Conservation (phyloP, 331 rosid species). For the Stylosanthes scabra region DNA sequence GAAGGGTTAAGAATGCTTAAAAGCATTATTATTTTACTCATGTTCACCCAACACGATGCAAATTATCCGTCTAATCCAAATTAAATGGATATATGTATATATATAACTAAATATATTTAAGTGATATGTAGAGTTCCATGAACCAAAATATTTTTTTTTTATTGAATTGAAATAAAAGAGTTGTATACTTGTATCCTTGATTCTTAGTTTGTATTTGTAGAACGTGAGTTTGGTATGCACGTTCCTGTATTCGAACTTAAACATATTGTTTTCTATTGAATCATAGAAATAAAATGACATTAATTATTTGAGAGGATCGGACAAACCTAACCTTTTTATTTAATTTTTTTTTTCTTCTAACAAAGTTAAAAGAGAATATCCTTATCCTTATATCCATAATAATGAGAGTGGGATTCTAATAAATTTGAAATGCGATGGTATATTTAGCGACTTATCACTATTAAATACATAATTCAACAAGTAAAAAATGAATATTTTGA, state of each 20-base stretch:
- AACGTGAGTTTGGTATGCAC: background rate
- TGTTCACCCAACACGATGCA: background rate
- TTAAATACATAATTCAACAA: no score
- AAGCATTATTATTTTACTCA: conserved; percentile 13
- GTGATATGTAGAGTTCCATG: background rate
- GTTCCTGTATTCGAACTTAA: background rate
- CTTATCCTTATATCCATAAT: no score
- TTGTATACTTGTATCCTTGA: background rate
- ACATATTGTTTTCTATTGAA: no score
- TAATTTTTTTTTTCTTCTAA: no score
- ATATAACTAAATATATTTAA: conserved; percentile 1
- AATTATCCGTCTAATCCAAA: background rate
- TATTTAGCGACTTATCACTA: no score
- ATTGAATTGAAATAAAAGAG: background rate
- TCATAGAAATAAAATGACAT: no score
- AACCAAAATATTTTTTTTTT: background rate
- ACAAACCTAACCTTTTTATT: no score
- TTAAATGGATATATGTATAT: background rate
- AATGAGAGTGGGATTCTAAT: no score
- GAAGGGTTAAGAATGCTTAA: conserved; percentile 3
- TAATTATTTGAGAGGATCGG: no score
- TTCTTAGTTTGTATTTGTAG: background rate
- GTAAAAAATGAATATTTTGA: no score
- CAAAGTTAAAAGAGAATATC: no score
- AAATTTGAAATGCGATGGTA: no score